Conservation (phyloP, 1,284 basidiomycete genomes). For the Singerocomus rubriflavus region DNA sequence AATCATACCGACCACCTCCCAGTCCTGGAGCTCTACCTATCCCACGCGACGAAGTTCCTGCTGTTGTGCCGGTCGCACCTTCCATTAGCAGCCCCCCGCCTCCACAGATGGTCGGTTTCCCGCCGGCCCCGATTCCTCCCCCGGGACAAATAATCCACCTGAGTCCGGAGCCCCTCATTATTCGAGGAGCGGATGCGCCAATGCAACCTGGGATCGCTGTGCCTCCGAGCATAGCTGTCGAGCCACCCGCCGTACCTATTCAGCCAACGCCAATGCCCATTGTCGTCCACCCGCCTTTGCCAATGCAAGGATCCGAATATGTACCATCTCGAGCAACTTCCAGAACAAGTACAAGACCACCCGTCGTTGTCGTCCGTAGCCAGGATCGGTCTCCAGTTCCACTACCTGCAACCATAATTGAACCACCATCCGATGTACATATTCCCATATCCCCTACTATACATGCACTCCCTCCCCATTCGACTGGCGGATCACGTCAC, state of each 20-base stretch:
- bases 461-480: conserved; percentile 7
- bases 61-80: conserved; percentile 17
- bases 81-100: conserved; percentile 5
- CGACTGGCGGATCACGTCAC: conserved; percentile 9
- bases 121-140: conserved; percentile 14
- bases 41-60: conserved; percentile 8
- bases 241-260: conserved; percentile 2
- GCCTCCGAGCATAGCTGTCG: conserved; percentile 11
- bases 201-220: conserved; percentile 2
- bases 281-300: conserved; percentile 21
- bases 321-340: conserved; percentile 20
- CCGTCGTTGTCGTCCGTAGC: conserved; percentile 18
- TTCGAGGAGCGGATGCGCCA: conserved; percentile 7
- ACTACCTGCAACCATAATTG: conserved; percentile 13
- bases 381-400: conserved; percentile 8
- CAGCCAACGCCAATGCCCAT: conserved; percentile 7
- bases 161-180: conserved; percentile 9
- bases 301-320: conserved; percentile 7
- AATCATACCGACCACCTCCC: conserved; percentile 14
- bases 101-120: conserved; percentile 16
- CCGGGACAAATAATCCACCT: conserved; percentile 22
- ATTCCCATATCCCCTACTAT: conserved; percentile 25
- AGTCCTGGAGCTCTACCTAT: conserved; percentile 20
- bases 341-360: conserved; percentile 13
- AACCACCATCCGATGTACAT: conserved; percentile 11